These are phyloP conservation scores for Pichia sp. DNA, from an alignment of 1,139 yeast species.

Conservation along the genomic window DNA sequence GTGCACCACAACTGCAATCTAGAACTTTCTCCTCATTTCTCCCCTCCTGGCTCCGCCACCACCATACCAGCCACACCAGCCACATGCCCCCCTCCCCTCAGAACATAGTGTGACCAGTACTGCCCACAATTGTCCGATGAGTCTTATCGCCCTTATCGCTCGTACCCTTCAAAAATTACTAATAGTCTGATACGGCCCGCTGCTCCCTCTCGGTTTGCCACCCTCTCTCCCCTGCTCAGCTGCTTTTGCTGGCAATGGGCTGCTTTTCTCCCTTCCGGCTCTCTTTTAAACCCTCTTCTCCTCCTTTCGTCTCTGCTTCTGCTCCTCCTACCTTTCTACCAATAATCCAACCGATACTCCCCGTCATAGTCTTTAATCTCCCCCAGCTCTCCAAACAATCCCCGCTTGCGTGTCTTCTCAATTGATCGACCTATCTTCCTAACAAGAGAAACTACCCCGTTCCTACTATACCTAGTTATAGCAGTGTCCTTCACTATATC, in stretches of 20 bases:
- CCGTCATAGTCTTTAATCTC: no score
- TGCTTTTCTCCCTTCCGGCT: background rate
- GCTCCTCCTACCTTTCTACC: background rate
- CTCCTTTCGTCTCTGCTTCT: background rate
- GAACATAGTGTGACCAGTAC: background rate
- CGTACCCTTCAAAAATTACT: background rate
- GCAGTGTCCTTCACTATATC: background rate
- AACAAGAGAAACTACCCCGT: background rate
- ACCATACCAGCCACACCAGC: background rate
- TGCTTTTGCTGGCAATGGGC: background rate
- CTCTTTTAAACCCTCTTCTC: background rate
- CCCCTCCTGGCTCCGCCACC: background rate
- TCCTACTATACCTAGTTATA: background rate
- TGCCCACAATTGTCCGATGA: background rate
- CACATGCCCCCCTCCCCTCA: background rate
- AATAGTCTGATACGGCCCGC: background rate
- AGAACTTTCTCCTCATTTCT: background rate
- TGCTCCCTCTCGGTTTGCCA: background rate
- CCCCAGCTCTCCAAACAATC: background rate
- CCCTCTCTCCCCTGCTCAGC: background rate
- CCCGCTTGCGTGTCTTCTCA: background rate
- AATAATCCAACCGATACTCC: background rate
- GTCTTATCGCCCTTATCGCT: conserved; percentile 4
- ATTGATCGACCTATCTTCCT: background rate
- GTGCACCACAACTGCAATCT: background rate